Evolutionary conservation across 2,329 filamentous ascomycete species (phyloP).

Genomic region (Zymoseptoria brevis): DNA sequence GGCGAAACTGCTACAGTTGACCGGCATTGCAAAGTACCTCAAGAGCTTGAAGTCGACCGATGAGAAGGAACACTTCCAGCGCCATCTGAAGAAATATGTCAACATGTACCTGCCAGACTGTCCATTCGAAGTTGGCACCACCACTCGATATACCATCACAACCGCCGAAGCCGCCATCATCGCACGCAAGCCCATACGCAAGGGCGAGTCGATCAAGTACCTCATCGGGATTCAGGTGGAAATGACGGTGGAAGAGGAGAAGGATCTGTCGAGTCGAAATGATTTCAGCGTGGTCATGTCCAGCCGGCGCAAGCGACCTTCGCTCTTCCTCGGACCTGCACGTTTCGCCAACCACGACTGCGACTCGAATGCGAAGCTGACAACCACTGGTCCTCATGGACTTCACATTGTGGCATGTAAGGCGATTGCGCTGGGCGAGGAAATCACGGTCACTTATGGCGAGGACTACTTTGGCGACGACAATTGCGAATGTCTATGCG

Average conservation of each 20-base stretch:
- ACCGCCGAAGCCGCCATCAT: slow-evolving; percentile 83
- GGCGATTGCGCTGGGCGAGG: slow-evolving; percentile 78
- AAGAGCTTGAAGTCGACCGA: slow-evolving; percentile 57
- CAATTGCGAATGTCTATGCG: slow-evolving; percentile 91
- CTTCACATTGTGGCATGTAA: slow-evolving; percentile 84
- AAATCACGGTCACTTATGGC: slow-evolving; percentile 94
- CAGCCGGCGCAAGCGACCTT: slow-evolving; percentile 81
- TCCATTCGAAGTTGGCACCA: slow-evolving; percentile 86
- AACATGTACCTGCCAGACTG: slow-evolving; percentile 90
- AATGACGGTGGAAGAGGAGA: slow-evolving; percentile 87
- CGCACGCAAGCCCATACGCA: slow-evolving; percentile 69
- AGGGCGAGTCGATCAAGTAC: slow-evolving; percentile 82
- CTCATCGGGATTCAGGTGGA: slow-evolving; percentile 83
- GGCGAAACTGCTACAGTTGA: slow-evolving; percentile 60
- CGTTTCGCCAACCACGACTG: slow-evolving; percentile 98
- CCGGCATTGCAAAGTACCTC: slow-evolving; percentile 66
- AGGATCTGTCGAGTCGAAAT: slow-evolving; percentile 72
- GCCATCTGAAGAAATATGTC: slow-evolving; percentile 82
- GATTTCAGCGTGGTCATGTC: slow-evolving; percentile 98
- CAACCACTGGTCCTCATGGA: slow-evolving; percentile 73
- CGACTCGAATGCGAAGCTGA: slow-evolving; percentile 78
- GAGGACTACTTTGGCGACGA: slow-evolving; percentile 92
- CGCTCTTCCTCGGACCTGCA: slow-evolving; percentile 87
- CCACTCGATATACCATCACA: slow-evolving; percentile 89
- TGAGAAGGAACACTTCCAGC: slow-evolving; percentile 78